A percentile compares a stretch with the other conserved stretches of the same genome.
phyloP scores from a whole-genome alignment of 2,329 filamentous ascomycete genomes.

The Diaporthe sp. region DNA sequence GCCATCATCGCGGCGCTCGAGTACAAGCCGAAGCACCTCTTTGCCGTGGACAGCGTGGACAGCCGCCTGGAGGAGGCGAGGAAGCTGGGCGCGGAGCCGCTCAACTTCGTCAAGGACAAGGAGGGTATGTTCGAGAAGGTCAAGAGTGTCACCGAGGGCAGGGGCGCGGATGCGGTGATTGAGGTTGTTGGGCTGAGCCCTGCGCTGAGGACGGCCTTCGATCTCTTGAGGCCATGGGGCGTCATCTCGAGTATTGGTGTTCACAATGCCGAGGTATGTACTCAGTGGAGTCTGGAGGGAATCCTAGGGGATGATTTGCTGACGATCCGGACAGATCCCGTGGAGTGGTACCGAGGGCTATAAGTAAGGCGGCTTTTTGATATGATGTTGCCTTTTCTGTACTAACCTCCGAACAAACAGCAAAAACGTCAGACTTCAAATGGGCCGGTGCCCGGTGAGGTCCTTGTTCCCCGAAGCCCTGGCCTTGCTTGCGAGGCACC shows the following conservation, averaged over 20 bases:
- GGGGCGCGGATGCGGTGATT: slow-evolving; percentile 88
- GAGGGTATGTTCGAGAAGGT: slow-evolving; percentile 78
- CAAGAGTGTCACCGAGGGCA: slow-evolving; percentile 80
- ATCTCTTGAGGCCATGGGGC: slow-evolving; percentile 80
- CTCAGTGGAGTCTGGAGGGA: slow-evolving; percentile 1
- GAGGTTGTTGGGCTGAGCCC: slow-evolving; percentile 81
- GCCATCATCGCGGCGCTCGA: slow-evolving; percentile 84
- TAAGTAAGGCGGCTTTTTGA: slow-evolving; percentile 54
- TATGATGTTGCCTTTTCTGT: background rate
- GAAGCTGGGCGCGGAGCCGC: slow-evolving; percentile 82
- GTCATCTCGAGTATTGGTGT: slow-evolving; percentile 83
- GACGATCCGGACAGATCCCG: slow-evolving; percentile 65
- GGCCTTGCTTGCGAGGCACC: slow-evolving; percentile 74
- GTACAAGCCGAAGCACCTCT: slow-evolving; percentile 80
- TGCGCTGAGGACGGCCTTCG: slow-evolving; percentile 78
- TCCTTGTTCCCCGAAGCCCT: slow-evolving; percentile 78
- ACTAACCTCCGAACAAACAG: slow-evolving; percentile 56
- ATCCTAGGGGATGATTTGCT: background rate
- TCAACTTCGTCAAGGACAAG: slow-evolving; percentile 80
- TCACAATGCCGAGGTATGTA: slow-evolving; percentile 77
- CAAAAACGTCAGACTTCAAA: slow-evolving; percentile 81
- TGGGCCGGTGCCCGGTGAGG: slow-evolving; percentile 83
- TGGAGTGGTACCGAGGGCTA: slow-evolving; percentile 77
- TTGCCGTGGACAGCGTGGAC: slow-evolving; percentile 85
- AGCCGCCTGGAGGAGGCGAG: slow-evolving; percentile 81